A percentile compares a stretch with the other conserved stretches of the same genome.
These are phyloP conservation scores for Eucalyptus sp. DNA, from an alignment of 345 rosid genomes.

Conservation along the genomic window DNA sequence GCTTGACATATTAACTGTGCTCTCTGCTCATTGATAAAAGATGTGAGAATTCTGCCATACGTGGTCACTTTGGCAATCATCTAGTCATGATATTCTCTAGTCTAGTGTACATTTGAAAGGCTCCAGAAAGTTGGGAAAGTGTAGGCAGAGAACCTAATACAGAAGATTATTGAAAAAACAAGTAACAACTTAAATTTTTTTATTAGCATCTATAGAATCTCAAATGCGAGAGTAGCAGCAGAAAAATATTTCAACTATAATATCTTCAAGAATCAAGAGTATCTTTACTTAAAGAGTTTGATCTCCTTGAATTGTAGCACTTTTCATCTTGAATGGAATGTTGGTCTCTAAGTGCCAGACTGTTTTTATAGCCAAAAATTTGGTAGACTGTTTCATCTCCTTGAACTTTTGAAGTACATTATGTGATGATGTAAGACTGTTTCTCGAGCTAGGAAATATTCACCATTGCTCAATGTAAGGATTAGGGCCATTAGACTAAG, in stretches of 20 bases:
- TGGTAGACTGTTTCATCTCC: neutral
- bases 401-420: neutral
- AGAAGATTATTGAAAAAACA: neutral
- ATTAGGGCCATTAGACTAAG: neutral
- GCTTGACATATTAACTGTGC: neutral
- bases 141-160: neutral
- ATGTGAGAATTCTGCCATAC: neutral
- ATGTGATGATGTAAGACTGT: neutral
- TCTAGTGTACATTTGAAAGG: neutral
- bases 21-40: neutral
- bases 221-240: neutral
- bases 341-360: neutral
- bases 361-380: neutral
- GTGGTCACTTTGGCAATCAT: neutral
- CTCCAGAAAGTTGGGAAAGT: neutral
- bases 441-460: neutral
- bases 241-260: neutral
- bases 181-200: neutral
- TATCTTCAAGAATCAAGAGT: neutral
- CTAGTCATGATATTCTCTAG: neutral
- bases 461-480: neutral
- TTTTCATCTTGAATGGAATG: neutral
- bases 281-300: neutral
- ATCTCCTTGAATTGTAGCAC: neutral
- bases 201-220: neutral